These are phyloP conservation scores for Scutellaria barbata DNA, from an alignment of 257 asterid genomes.

Conservation along the genomic window DNA sequence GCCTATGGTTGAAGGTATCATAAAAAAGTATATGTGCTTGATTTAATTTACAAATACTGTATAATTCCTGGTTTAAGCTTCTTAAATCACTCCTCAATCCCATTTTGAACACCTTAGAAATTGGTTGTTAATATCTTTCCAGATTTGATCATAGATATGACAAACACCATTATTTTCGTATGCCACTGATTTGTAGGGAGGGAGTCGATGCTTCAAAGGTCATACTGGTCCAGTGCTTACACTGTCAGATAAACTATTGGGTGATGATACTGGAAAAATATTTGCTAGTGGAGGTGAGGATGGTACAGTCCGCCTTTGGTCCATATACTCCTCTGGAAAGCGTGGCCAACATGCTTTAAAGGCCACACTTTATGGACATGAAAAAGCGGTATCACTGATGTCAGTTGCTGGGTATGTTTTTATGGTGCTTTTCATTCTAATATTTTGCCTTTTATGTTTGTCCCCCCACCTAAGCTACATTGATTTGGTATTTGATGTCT, in stretches of 20 bases:
- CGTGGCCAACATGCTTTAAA: slow-evolving; percentile 66
- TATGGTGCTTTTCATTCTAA: slow-evolving; percentile 4
- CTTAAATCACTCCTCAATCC: background rate
- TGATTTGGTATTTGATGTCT: background rate
- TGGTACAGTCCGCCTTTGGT: slow-evolving; percentile 88
- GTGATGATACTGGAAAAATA: slow-evolving; percentile 52
- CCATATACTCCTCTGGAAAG: slow-evolving; percentile 66
- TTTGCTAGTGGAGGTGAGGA: slow-evolving; percentile 92
- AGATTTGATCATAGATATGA: slow-evolving; percentile 11
- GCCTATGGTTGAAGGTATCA: slow-evolving; percentile 80
- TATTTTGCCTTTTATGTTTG: too few species aligned
- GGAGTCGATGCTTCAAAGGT: slow-evolving; percentile 75
- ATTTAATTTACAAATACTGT: slow-evolving; percentile 9
- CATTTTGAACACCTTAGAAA: slow-evolving; percentile 2
- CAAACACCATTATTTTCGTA: slow-evolving; percentile 2
- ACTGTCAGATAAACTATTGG: slow-evolving; percentile 76
- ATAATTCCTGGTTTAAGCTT: background rate
- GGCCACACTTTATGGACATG: slow-evolving; percentile 87
- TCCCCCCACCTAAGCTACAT: background rate
- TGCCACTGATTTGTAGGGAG: slow-evolving; percentile 53
- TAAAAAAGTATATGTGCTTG: background rate
- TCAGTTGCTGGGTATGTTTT: slow-evolving; percentile 71
- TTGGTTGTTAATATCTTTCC: slow-evolving; percentile 1
- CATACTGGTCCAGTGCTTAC: slow-evolving; percentile 68
- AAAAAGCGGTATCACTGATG: slow-evolving; percentile 66